Evolutionary conservation across 2,329 filamentous ascomycete species (phyloP), one percentile per base, ranked within the genome.

Genomic region (Neopestalotiopsis clavispora): DNA sequence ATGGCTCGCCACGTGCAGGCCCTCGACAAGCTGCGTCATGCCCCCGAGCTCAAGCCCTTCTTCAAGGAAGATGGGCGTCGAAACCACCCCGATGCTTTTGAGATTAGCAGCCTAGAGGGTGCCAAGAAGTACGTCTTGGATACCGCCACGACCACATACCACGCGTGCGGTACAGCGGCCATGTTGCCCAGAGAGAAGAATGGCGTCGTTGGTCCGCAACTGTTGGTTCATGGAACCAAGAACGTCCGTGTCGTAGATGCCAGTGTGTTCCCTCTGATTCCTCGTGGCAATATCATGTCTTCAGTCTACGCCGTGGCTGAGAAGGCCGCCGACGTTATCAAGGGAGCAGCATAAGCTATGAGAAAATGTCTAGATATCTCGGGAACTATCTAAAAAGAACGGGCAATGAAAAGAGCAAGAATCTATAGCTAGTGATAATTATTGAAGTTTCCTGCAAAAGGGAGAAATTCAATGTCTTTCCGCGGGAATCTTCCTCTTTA

Each of bases 91-190:
- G 72, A 73, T 64, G 68, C 91, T 91, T 13, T 83, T 86, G 49
- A 80, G 94, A 57, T 89, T 92, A 78, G 91, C 90, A 7, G 94
- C 97, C 77, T 93, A 73, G 30, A 69, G 60, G 7, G 69, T 77
- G 58, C 70, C 64, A 49, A 40, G 63, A 6, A 71, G 72, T 65
- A 73, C 80, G 49, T 88, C 94, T 17, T 45, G 4, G 42, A 45
- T 6, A 45, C 42, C 13, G 42, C 42, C 17, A 77, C 76, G n/a
- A 84, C 83, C 0, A 82, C 83, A 62, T 84, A 81, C 63, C 83
- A 85, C 72, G 78, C 78, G 2, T 78, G 77, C 14, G 82, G 83
- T 12, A 84, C 83, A 1, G 76, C 79, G 12, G 80, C 82, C 1
- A 85, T 85, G 83, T 75, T 84, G 71, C 82, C 81, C 2, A 4